phyloP scores from a whole-genome alignment of 768 basidiomycete genomes.

The Strobilomyces echinocephalus region DNA sequence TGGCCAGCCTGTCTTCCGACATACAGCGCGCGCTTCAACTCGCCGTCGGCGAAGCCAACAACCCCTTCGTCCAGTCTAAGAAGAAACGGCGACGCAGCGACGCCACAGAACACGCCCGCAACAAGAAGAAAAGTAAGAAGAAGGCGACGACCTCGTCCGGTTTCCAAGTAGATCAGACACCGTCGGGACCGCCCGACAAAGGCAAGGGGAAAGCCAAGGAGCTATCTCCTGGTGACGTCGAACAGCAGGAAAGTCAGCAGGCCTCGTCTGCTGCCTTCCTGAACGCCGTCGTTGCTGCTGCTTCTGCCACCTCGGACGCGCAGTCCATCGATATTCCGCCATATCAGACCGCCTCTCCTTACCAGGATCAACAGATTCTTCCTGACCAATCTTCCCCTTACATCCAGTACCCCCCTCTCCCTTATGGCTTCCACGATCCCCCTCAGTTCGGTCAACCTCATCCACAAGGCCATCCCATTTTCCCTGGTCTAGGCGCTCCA shows the following conservation, averaged over 20 bases:
- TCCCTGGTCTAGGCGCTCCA: conserved; percentile 16
- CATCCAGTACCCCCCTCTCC: conserved; percentile 30
- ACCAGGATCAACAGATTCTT: conserved; percentile 31
- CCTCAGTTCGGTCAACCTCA: conserved; percentile 25
- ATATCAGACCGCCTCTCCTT: conserved; percentile 31
- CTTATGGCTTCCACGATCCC: conserved; percentile 26
- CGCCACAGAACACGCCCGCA: conserved; percentile 11
- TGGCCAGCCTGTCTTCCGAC: conserved; percentile 37
- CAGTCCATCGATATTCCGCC: conserved; percentile 26
- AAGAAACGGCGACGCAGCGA: conserved; percentile 33
- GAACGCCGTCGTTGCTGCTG: conserved; percentile 62
- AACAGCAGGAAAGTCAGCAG: conserved; percentile 32
- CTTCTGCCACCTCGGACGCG: conserved; percentile 44
- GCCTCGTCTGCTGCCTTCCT: conserved; percentile 55
- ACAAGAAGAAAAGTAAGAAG: conserved; percentile 36
- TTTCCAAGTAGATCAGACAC: background rate
- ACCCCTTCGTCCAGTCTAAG: conserved; percentile 33
- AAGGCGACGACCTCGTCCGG: conserved; percentile 4
- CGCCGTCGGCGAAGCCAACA: conserved; percentile 44
- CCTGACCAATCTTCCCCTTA: conserved; percentile 22
- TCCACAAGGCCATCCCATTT: conserved; percentile 28
- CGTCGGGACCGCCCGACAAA: conserved; percentile 26
- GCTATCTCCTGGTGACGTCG: conserved; percentile 24
- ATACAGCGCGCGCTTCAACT: conserved; percentile 49
- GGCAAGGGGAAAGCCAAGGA: conserved; percentile 33